These are phyloP conservation scores for Pisolithus tinctorius DNA, from an alignment of 768 basidiomycete genomes.

Conservation along the genomic window DNA sequence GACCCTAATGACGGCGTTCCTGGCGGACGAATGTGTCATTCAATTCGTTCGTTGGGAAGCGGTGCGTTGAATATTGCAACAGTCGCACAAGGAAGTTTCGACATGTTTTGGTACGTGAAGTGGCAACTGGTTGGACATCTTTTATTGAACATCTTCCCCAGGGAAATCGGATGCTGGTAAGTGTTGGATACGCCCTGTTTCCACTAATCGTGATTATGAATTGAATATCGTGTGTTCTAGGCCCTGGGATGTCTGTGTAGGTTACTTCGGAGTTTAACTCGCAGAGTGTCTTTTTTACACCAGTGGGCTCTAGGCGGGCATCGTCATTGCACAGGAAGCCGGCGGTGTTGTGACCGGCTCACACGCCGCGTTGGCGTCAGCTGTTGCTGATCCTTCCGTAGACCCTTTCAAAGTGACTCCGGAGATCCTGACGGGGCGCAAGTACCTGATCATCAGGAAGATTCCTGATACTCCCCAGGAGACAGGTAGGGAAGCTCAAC, in stretches of 20 bases:
- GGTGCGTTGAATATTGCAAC: constrained; percentile 77
- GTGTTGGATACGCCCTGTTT: constrained; percentile 11
- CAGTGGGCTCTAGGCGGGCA: constrained; percentile 55
- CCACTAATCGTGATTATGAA: not conserved
- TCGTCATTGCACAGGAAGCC: constrained; percentile 86
- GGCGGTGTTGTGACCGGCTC: constrained; percentile 77
- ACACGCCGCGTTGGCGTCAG: constrained; percentile 37
- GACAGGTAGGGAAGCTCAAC: constrained; percentile 63
- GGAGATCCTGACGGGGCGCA: constrained; percentile 68
- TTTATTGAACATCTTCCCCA: constrained; percentile 18
- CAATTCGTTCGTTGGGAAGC: constrained; percentile 76
- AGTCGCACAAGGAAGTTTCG: constrained; percentile 85
- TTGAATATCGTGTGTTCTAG: constrained; percentile 17
- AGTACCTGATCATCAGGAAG: constrained; percentile 71
- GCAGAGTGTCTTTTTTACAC: not conserved
- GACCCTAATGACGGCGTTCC: constrained; percentile 50
- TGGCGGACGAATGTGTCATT: constrained; percentile 81
- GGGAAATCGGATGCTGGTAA: constrained; percentile 77
- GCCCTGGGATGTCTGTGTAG: constrained; percentile 83
- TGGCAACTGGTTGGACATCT: not conserved
- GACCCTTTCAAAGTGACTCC: constrained; percentile 60
- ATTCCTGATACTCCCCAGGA: constrained; percentile 61
- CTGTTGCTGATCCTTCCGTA: constrained; percentile 13
- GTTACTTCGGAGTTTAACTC: constrained; percentile 11
- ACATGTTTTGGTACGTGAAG: constrained; percentile 71